Conservation (phyloP, 306 rosid species). For the Inga leiocalycina region DNA sequence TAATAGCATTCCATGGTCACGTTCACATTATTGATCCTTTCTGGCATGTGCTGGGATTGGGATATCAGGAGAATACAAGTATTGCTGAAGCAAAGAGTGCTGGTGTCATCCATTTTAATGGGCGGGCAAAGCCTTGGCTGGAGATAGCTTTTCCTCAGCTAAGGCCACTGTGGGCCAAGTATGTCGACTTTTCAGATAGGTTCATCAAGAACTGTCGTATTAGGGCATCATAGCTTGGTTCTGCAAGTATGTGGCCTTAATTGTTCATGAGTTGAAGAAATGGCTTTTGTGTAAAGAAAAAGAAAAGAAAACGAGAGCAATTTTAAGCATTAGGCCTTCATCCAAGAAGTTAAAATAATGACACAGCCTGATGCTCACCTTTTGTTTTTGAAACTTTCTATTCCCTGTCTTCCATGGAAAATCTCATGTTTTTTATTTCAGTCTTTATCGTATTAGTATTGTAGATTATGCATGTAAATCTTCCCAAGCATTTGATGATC, state of each 20-base stretch:
- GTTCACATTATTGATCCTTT: slow-evolving; percentile 85
- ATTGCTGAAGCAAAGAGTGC: slow-evolving; percentile 67
- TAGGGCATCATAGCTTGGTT: slow-evolving; percentile 60
- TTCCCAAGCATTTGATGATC: slow-evolving; percentile 18
- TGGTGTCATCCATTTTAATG: slow-evolving; percentile 93
- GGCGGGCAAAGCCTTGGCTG: slow-evolving; percentile 99
- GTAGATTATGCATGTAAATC: slow-evolving; percentile 27
- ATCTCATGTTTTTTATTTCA: slow-evolving; percentile 46
- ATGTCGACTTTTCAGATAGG: slow-evolving; percentile 84
- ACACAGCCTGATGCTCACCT: slow-evolving; percentile 42
- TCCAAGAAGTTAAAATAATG: slow-evolving; percentile 38
- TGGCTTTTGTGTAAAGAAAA: slow-evolving; percentile 42
- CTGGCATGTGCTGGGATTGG: slow-evolving; percentile 98
- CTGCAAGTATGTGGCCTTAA: slow-evolving; percentile 31
- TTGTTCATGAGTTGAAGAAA: slow-evolving; percentile 39
- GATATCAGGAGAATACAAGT: slow-evolving; percentile 92
- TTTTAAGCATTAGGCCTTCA: slow-evolving; percentile 49
- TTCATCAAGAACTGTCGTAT: slow-evolving; percentile 91
- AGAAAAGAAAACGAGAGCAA: slow-evolving; percentile 45
- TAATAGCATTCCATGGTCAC: slow-evolving; percentile 96
- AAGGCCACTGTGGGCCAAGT: slow-evolving; percentile 76
- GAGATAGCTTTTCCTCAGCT: slow-evolving; percentile 90
- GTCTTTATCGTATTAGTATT: slow-evolving; percentile 38
- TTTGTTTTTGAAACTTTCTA: slow-evolving; percentile 30
- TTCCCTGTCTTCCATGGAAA: slow-evolving; percentile 44